These are phyloP conservation scores for Saccharomycopsis sp. DNA, from an alignment of 805 yeast species.

Conservation along the genomic window DNA sequence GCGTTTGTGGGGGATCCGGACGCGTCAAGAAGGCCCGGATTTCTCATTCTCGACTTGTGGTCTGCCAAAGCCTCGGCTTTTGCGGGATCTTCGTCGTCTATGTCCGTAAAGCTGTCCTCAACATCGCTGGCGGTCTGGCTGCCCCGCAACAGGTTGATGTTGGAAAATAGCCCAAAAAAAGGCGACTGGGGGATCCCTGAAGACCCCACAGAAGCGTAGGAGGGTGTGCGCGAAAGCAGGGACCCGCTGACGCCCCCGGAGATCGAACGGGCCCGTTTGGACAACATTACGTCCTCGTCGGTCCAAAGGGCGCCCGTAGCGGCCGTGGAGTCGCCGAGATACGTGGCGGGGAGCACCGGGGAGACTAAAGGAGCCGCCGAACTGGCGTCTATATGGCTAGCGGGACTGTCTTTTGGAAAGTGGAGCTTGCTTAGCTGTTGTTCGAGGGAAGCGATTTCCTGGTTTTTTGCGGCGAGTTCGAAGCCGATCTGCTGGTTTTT, in stretches of 20 bases:
- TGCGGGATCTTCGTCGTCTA: slow-evolving; percentile 5
- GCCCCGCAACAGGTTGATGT: background rate
- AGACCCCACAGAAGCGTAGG: slow-evolving; percentile 2
- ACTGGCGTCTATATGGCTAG: background rate
- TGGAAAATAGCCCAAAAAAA: slow-evolving; percentile 9
- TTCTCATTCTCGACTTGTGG: background rate
- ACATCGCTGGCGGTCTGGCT: background rate
- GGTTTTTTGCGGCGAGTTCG: background rate
- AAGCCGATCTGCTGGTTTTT: background rate
- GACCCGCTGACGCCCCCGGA: too few species aligned
- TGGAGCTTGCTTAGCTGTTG: background rate
- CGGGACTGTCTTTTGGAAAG: background rate
- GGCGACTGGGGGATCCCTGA: slow-evolving; percentile 5
- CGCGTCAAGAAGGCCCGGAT: background rate
- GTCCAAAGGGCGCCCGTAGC: too few species aligned
- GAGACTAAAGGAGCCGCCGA: too few species aligned
- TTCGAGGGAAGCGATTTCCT: background rate
- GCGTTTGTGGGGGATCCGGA: background rate
- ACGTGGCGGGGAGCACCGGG: too few species aligned
- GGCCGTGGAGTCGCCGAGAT: too few species aligned
- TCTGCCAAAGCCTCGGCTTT: background rate
- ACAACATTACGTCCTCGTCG: background rate
- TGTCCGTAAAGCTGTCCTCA: slow-evolving; percentile 6
- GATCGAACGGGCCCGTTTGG: background rate
- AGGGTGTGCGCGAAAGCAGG: slow-evolving; percentile 5